These are phyloP conservation scores for Chalaropsis thielavioides DNA, from an alignment of 2,329 filamentous ascomycete genomes.

Conservation along the genomic window DNA sequence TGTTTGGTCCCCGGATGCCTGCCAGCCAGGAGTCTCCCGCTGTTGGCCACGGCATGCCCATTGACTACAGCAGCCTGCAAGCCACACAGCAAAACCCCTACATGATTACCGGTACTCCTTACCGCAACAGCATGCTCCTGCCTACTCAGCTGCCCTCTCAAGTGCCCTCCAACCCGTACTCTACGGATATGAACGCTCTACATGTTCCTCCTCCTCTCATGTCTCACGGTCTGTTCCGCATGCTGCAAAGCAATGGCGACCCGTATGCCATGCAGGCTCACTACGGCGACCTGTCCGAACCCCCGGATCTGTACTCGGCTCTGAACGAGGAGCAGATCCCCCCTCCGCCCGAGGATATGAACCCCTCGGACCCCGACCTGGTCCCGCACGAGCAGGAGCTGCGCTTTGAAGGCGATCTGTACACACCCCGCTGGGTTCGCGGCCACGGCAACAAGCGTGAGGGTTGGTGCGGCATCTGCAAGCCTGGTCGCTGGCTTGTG, in stretches of 20 bases:
- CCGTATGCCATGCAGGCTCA: slow-evolving; percentile 52
- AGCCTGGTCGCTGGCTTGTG: slow-evolving; percentile 71
- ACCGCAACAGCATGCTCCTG: slow-evolving; percentile 46
- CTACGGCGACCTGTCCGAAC: slow-evolving; percentile 59
- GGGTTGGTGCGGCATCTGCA: slow-evolving; percentile 82
- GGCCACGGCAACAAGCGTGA: slow-evolving; percentile 78
- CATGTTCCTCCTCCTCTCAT: slow-evolving; percentile 44
- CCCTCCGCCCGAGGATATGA: slow-evolving; percentile 69
- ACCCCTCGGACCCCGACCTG: slow-evolving; percentile 59
- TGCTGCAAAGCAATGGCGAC: slow-evolving; percentile 62
- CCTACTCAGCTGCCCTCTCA: slow-evolving; percentile 32
- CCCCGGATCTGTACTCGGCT: slow-evolving; percentile 62
- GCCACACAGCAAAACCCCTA: slow-evolving; percentile 42
- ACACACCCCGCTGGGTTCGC: slow-evolving; percentile 71
- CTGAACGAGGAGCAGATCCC: slow-evolving; percentile 59
- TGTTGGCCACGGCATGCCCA: slow-evolving; percentile 32
- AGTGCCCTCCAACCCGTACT: slow-evolving; percentile 28
- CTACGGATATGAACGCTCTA: slow-evolving; percentile 28
- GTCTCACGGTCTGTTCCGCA: slow-evolving; percentile 59
- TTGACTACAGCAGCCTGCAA: slow-evolving; percentile 42
- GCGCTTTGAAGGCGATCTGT: slow-evolving; percentile 66
- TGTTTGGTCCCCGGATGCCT: slow-evolving; percentile 40
- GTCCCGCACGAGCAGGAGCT: slow-evolving; percentile 65
- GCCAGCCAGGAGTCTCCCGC: slow-evolving; percentile 39
- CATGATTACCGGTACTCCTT: slow-evolving; percentile 38